Percentiles rank a stretch among this genome's conserved stretches.
These are phyloP conservation scores for Monilinia fructicola DNA, from an alignment of 2,329 filamentous ascomycete genomes.

Conservation along the genomic window DNA sequence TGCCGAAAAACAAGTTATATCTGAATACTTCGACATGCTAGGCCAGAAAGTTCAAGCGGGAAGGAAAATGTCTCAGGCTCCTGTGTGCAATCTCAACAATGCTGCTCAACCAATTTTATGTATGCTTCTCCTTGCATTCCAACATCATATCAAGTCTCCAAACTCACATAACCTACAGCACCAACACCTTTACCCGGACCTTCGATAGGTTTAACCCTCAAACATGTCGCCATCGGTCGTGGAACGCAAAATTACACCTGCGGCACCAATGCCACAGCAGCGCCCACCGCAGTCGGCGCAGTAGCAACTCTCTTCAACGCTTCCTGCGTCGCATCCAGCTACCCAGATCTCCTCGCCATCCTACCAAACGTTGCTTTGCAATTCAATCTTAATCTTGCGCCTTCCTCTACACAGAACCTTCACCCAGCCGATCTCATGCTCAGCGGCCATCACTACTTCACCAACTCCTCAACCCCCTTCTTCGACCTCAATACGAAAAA, in stretches of 20 bases:
- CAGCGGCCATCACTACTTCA: slow-evolving; percentile 82
- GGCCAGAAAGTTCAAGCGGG: slow-evolving; percentile 54
- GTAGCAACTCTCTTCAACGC: slow-evolving; percentile 85
- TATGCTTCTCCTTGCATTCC: slow-evolving; percentile 43
- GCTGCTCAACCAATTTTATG: slow-evolving; percentile 52
- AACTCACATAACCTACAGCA: slow-evolving; percentile 43
- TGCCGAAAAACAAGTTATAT: slow-evolving; percentile 45
- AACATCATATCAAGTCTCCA: background rate
- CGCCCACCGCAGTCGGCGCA: slow-evolving; percentile 69
- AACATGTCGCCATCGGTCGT: slow-evolving; percentile 81
- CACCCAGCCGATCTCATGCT: slow-evolving; percentile 62
- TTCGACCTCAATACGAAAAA: slow-evolving; percentile 70
- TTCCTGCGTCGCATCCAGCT: slow-evolving; percentile 71
- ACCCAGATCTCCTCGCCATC: slow-evolving; percentile 63
- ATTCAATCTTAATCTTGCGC: slow-evolving; percentile 54
- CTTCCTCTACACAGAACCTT: slow-evolving; percentile 22
- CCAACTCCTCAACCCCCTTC: slow-evolving; percentile 65
- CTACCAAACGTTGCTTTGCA: slow-evolving; percentile 68
- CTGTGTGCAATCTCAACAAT: slow-evolving; percentile 55
- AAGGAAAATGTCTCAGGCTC: slow-evolving; percentile 45
- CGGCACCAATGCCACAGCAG: slow-evolving; percentile 58
- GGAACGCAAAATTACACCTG: slow-evolving; percentile 97
- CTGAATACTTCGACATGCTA: slow-evolving; percentile 61
- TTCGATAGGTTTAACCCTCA: slow-evolving; percentile 59
- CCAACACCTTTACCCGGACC: slow-evolving; percentile 61